Evolutionary conservation across 257 asterid genomes (phyloP).

Genomic region (Scutellaria galericulata): DNA sequence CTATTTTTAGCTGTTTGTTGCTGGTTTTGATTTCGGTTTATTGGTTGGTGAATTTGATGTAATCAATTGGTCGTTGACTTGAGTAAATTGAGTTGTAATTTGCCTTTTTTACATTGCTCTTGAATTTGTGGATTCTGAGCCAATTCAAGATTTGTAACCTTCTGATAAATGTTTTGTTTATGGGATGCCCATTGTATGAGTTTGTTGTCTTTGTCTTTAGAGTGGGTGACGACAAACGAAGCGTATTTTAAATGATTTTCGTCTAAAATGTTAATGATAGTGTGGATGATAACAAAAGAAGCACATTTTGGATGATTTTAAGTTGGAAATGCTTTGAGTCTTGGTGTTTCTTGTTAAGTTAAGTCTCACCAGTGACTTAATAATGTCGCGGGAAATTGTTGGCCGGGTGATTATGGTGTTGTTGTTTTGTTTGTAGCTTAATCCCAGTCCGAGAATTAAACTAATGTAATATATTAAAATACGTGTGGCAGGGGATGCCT

Average conservation of each 20-base stretch:
- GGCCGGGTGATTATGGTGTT: conserved; percentile 11
- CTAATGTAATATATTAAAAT: not conserved
- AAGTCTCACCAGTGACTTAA: conserved; percentile 16
- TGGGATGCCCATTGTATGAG: not conserved
- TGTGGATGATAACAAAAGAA: not conserved
- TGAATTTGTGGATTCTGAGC: conserved; percentile 4
- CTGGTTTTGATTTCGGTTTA: conserved; percentile 10
- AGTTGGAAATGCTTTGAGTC: not conserved
- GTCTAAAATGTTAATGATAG: not conserved
- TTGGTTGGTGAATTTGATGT: conserved; percentile 30
- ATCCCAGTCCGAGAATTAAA: not conserved
- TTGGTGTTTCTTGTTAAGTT: conserved; percentile 15
- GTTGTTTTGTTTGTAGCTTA: conserved; percentile 18
- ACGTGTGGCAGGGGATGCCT: conserved; percentile 83
- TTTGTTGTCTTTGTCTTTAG: not conserved
- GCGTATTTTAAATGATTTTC: conserved; percentile 2
- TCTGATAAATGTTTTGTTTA: not conserved
- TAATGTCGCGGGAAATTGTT: not conserved
- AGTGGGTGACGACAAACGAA: conserved; percentile 7
- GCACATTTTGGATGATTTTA: not conserved
- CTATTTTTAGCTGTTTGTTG: not conserved
- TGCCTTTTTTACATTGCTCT: not conserved
- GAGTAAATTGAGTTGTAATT: conserved; percentile 22
- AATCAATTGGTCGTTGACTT: conserved; percentile 41
- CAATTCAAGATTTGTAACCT: not conserved